Conservation (phyloP, 306 rosid species). For the Hippophae rhamnoides region DNA sequence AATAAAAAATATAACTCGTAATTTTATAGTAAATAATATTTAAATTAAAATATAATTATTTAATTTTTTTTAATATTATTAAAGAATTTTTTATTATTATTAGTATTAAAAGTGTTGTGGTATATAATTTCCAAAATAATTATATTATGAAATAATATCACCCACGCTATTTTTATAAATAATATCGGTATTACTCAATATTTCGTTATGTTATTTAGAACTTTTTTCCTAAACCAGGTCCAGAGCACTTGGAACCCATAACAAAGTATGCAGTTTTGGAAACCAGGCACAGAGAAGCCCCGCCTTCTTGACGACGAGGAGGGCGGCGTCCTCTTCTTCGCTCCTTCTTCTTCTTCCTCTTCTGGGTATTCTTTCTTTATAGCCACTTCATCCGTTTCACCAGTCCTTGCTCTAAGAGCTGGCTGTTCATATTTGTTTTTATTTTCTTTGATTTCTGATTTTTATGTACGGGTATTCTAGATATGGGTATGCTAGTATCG, state of each 20-base stretch:
- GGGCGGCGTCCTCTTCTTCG: constrained; percentile 79
- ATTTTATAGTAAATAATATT: too few species aligned
- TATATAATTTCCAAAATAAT: too few species aligned
- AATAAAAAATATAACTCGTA: too few species aligned
- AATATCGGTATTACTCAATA: too few species aligned
- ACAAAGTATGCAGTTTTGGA: constrained; percentile 65
- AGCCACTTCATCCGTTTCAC: constrained; percentile 11
- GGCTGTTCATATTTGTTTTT: background rate
- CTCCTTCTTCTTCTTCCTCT: constrained; percentile 33
- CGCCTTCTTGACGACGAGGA: constrained; percentile 87
- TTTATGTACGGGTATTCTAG: constrained; percentile 15
- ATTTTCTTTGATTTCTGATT: background rate
- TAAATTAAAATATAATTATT: too few species aligned
- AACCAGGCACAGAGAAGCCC: constrained; percentile 85
- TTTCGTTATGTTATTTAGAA: too few species aligned
- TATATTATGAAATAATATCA: too few species aligned
- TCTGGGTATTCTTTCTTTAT: constrained; percentile 22
- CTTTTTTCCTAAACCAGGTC: background rate
- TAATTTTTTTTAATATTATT: too few species aligned
- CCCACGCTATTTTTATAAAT: too few species aligned
- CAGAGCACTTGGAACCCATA: constrained; percentile 5
- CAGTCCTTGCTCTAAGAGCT: background rate
- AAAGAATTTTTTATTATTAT: too few species aligned
- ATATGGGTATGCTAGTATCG: constrained; percentile 49
- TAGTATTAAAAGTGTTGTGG: too few species aligned